These are phyloP conservation scores for Sporothrix mexicana DNA, from an alignment of 2,329 filamentous ascomycete species.

Conservation along the genomic window DNA sequence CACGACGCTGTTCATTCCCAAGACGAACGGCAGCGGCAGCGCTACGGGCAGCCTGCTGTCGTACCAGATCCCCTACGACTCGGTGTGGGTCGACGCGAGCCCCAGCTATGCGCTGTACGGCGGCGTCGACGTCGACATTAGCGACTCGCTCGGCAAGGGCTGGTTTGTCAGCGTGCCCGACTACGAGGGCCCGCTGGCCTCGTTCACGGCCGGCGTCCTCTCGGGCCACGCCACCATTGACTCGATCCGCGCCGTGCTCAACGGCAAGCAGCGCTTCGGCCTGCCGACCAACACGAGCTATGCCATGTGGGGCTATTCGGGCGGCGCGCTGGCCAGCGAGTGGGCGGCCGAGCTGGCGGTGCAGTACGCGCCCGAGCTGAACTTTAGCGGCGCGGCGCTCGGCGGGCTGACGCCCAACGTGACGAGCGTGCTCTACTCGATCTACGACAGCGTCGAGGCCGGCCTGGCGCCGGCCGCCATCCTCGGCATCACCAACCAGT, in stretches of 20 bases:
- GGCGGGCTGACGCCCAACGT: conserved; percentile 54
- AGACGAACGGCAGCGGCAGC: background rate
- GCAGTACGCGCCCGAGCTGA: conserved; percentile 55
- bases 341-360: conserved; percentile 57
- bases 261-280: conserved; percentile 39
- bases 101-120: conserved; percentile 47
- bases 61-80: conserved; percentile 51
- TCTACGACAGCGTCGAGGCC: conserved; percentile 44
- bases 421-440: conserved; percentile 44
- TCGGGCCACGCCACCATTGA: conserved; percentile 53
- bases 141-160: conserved; percentile 48
- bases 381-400: conserved; percentile 52
- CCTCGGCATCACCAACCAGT: conserved; percentile 46
- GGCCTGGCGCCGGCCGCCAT: conserved; percentile 49
- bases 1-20: conserved; percentile 47
- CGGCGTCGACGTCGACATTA: conserved; percentile 42
- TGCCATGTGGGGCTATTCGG: conserved; percentile 60
- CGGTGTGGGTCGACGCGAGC: conserved; percentile 47
- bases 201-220: conserved; percentile 51
- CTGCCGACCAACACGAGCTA: conserved; percentile 45
- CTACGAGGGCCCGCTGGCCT: conserved; percentile 51
- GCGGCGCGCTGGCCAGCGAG: conserved; percentile 56
- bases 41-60: conserved; percentile 47
- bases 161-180: conserved; percentile 55
- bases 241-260: conserved; percentile 49